Base-by-base conservation (phyloP, 2,329 filamentous ascomycete species). In the Colletotrichum tropicale region DNA sequence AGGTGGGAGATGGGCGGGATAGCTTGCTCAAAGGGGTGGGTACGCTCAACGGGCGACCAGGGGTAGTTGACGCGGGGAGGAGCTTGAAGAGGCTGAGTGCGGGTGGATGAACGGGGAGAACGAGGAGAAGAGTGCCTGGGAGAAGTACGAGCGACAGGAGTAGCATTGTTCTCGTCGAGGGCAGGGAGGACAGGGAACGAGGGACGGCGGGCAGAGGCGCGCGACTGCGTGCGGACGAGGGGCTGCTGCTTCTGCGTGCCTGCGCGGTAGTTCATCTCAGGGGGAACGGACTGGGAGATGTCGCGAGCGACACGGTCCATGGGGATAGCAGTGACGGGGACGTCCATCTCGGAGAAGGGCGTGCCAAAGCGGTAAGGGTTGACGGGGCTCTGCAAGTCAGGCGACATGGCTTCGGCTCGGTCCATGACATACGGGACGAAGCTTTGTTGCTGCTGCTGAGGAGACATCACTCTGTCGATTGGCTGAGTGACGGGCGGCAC, bases 301-400 rank as follows among this genome's bases (percentile, higher is more conserved):
- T 97, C 94, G 66, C 96, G 94, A 60, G 93, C 89, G 36, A 98
- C 88, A 8, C 94, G 94, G 0, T 93, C 94, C 18, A 92, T 80
- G 2, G 92, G 91, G 58, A 96, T 88, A 4, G 93, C 90, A 1
- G 95, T 97, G 75, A 98, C 86, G 1, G 96, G 96, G 15, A 96
- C 92, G 82, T 98, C 96, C 89, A 96, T 93, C 81, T 98, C 96
- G 3, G 96, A 98, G 83, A 96, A 94, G 18, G 96, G 96, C 0
- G 95, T 98, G n/a, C 92, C 93, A 78, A 95, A 93, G 70, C 94
- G 92, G 85, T 96, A 96, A 56, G 93, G 87, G 24, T 88, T 90
- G 66, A 89, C 87, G 0, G 90, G 88, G 5, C 93, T 91, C 77
- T 89, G 88, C 71, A 92, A 85, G 18, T 92, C 91, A 13, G 89